Base-by-base conservation (phyloP, 2,329 filamentous ascomycete species). In the Verticillium isaacii region DNA sequence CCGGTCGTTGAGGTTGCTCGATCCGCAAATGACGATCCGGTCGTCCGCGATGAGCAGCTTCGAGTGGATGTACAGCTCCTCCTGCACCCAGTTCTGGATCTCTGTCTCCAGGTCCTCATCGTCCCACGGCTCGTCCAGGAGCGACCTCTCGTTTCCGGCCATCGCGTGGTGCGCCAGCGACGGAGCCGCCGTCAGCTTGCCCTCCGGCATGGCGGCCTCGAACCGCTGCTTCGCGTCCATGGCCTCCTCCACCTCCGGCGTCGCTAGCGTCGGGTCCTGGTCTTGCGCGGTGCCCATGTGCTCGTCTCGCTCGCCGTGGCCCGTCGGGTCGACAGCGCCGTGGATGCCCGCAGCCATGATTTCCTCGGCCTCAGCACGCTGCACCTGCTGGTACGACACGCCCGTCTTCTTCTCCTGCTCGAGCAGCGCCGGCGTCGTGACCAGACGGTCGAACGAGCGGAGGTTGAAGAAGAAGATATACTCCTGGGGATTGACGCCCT, bases 381-480 rank as follows among this genome's bases (percentile, higher is more conserved):
- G 93, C 0, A 96, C 87, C 60, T 97, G 88, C 71, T 92, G 86
- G 70, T 97, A 97, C 58, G 84, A 88, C 59, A 97, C 86, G 0
- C 92, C 94, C 0, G 93, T 91, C 68, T 90, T 83, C 70, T 93
- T 84, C 72, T 97, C 93, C 62, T 91, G 87, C 68, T 89, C 85
- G 67, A 86, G 84, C 45, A 97, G 82, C 0, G 82, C 84, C 1
- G 87, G 84, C 0, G 92, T 97, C 68, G 89, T 90, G 76, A 96
- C 96, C 63, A 99, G 82, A 15, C 95, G 90, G 73, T 98, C 95
- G 72, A 96, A 99, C 1, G 90, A 93, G 23, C 95, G 86, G 50
- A 99, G 79, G 68, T 98, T 98, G 82, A 98, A 99, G 71, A 96
- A 84, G 76, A 96, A 97, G 36, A 99, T 88, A 75, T 98, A 85